A percentile compares a stretch with the other conserved stretches of the same genome.
phyloP scores from a whole-genome alignment of 2,329 filamentous ascomycete species.

The Trichoderma guizhouense region DNA sequence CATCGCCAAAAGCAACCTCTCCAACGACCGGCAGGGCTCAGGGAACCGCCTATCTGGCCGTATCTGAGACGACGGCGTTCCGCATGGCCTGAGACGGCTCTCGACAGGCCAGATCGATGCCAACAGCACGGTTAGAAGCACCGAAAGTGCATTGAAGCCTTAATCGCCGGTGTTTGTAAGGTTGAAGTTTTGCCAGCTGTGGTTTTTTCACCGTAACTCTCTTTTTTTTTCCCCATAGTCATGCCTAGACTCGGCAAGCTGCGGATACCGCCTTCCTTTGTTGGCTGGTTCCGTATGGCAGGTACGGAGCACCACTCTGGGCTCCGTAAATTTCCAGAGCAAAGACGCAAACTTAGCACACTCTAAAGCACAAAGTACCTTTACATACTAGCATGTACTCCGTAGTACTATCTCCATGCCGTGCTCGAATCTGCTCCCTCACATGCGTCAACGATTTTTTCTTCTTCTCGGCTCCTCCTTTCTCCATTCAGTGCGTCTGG shows the following conservation, averaged over 20 bases:
- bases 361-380: not conserved
- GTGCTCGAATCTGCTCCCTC: conserved; percentile 8
- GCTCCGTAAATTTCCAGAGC: not conserved
- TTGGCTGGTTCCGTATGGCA: not conserved
- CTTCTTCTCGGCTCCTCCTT: conserved; percentile 7
- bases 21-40: not conserved
- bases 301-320: conserved; percentile 5
- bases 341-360: not conserved
- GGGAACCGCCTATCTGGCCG: not conserved
- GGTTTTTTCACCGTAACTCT: conserved; percentile 7
- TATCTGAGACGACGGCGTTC: conserved; percentile 5
- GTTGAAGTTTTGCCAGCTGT: conserved; percentile 10
- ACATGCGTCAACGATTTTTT: conserved; percentile 12
- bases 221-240: conserved; percentile 1
- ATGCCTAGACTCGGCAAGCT: conserved; percentile 6
- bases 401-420: not conserved
- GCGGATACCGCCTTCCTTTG: conserved; percentile 13
- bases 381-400: not conserved
- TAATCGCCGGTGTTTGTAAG: conserved; percentile 13
- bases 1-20: not conserved
- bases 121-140: not conserved
- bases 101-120: not conserved
- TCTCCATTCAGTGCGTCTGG: conserved; percentile 6
- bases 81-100: not conserved
- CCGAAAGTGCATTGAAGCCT: not conserved